Evolutionary conservation across 2,329 filamentous ascomycete species (phyloP), one percentile per base, ranked within the genome.

Genomic region (Cryphonectria radicalis): DNA sequence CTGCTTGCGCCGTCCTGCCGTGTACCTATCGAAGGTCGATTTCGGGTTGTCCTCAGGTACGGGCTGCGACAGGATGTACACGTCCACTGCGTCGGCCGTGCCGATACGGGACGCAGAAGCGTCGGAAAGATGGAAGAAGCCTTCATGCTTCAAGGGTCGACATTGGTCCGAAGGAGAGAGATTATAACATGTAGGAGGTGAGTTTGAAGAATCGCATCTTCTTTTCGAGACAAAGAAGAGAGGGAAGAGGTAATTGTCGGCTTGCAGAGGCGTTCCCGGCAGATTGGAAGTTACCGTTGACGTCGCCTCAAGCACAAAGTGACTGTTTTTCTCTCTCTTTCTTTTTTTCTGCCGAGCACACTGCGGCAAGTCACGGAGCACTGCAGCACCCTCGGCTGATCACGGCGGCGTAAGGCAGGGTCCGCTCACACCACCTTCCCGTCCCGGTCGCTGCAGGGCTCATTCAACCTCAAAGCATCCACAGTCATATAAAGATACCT

Each of bases 1-100:
- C 40, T 71, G 4, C 22, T 65, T 25, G 69, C 59, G 25, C 32
- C 42, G 37, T 60, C 46, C 32, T 71, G 42, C 42, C 63, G 67
- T n/a, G 25, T 19, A 11, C 37, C 37, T 37, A 35, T 37, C 3
- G 50, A 46, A 19, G 40, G 14, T 42, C 62, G 55, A 7, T 22
- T 62, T 13, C 53, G 69, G 11, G 66, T 10, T 37, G 63, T 60
- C 17, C 63, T 71, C 17, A 42, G 37, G 22, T 65, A 35, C 13
- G 65, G 60, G 62, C 42, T 59, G 43, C 72, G 69, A 50, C 69
- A 73, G 67, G 72, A 69, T 55, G 66, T 67, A 50, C 72, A 73
- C 46, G 72, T 69, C 72, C 72, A 73, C 17, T 66, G 43, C 37
- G 57, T 43, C 55, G 66, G 63, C n/a, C 66, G 57, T 32, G 66